phyloP scores from a whole-genome alignment of 1,284 basidiomycete species.

The Peniophora sp. region DNA sequence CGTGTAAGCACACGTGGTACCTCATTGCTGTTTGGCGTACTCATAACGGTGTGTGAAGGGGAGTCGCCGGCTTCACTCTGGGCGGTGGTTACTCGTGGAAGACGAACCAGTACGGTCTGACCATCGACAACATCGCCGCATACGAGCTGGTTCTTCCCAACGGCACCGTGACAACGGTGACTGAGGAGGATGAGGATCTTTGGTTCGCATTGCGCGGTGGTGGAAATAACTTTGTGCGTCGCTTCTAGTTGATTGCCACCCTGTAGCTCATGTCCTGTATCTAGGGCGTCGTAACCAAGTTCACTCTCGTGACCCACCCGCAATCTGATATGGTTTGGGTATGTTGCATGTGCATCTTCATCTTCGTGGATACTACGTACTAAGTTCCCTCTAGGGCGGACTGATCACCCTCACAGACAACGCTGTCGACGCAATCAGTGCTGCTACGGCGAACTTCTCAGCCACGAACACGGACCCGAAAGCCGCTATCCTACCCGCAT shows the following conservation, averaged over 20 bases:
- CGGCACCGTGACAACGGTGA: conserved; percentile 32
- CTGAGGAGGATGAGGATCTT: conserved; percentile 28
- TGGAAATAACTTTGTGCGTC: conserved; percentile 10
- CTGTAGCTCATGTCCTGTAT: background rate
- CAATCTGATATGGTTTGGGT: conserved; percentile 7
- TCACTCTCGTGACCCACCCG: conserved; percentile 3
- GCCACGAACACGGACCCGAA: background rate
- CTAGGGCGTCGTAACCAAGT: conserved; percentile 11
- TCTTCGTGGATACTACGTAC: background rate
- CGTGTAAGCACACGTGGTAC: conserved; percentile 46
- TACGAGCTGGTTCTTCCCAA: conserved; percentile 43
- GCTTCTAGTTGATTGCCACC: background rate
- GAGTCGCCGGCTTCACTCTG: background rate
- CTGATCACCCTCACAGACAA: background rate
- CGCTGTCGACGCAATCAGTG: background rate
- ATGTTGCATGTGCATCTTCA: background rate
- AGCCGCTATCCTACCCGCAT: background rate
- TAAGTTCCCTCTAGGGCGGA: background rate
- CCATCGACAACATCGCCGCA: conserved; percentile 37
- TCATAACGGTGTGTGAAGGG: background rate
- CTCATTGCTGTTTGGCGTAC: conserved; percentile 41
- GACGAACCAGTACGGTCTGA: conserved; percentile 43
- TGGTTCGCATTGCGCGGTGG: conserved; percentile 32
- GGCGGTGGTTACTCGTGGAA: conserved; percentile 44
- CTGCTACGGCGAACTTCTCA: background rate